Conservation (phyloP, 2,329 filamentous ascomycete genomes). For the Sarocladium brachiariae region DNA sequence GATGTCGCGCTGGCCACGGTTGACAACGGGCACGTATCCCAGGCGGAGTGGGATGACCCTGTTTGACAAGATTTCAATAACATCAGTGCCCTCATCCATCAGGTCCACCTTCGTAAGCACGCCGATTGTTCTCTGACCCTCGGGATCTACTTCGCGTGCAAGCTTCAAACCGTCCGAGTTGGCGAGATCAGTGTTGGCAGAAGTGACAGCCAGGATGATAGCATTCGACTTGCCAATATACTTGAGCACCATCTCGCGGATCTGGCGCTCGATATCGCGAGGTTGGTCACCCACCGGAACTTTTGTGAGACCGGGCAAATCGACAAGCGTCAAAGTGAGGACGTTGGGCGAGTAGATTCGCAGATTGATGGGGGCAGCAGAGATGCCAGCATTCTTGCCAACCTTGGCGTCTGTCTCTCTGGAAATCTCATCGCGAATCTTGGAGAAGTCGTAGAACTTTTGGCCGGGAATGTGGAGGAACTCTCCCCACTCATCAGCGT, state of each 20-base stretch:
- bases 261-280: constrained; percentile 97
- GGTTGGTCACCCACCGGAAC: constrained; percentile 96
- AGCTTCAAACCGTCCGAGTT: constrained; percentile 97
- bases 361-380: constrained; percentile 92
- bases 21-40: constrained; percentile 96
- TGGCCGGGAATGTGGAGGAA: constrained; percentile 96
- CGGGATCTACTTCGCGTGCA: constrained; percentile 90
- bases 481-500: constrained; percentile 95
- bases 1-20: constrained; percentile 96
- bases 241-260: constrained; percentile 89
- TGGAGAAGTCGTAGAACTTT: constrained; percentile 97
- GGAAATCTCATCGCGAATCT: constrained; percentile 96
- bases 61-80: constrained; percentile 93
- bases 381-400: constrained; percentile 93
- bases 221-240: constrained; percentile 99
- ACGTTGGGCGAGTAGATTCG: constrained; percentile 98
- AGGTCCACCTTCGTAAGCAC: constrained; percentile 95
- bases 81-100: constrained; percentile 98
- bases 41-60: constrained; percentile 95
- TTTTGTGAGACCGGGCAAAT: constrained; percentile 93
- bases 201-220: constrained; percentile 92
- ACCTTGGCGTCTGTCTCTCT: constrained; percentile 96
- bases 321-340: constrained; percentile 90
- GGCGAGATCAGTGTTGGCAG: constrained; percentile 95
- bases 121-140: constrained; percentile 90